Percentiles rank a stretch among this genome's conserved stretches.
phyloP scores from a whole-genome alignment of 2,329 filamentous ascomycete genomes.

The Aphanoascus verrucosus region DNA sequence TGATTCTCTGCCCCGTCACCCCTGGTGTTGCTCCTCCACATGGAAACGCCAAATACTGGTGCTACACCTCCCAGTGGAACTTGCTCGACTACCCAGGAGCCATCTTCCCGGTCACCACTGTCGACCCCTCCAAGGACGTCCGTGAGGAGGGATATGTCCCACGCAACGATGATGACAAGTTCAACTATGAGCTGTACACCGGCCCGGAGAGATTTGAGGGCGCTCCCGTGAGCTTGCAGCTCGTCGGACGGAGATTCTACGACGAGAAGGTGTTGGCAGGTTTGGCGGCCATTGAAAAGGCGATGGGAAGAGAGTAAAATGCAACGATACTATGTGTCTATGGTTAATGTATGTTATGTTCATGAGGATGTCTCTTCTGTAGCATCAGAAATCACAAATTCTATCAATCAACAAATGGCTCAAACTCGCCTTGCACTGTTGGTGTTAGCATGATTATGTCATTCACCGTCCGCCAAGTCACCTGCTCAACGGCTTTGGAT shows the following conservation, averaged over 20 bases:
- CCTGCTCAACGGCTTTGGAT: too few relatives aligned
- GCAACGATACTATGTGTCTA: background rate
- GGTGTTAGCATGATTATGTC: too few relatives aligned
- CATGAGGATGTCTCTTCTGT: too few relatives aligned
- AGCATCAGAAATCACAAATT: too few relatives aligned
- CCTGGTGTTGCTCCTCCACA: slow-evolving; percentile 47
- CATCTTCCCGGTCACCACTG: slow-evolving; percentile 48
- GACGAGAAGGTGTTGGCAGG: slow-evolving; percentile 44
- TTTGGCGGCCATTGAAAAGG: slow-evolving; percentile 25
- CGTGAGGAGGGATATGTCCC: slow-evolving; percentile 29
- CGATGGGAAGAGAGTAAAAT: slow-evolving; percentile 20
- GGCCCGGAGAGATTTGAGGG: slow-evolving; percentile 39
- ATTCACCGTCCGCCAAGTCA: too few relatives aligned
- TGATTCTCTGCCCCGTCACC: slow-evolving; percentile 51
- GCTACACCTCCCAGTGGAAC: slow-evolving; percentile 59
- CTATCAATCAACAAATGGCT: too few relatives aligned
- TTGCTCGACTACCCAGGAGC: slow-evolving; percentile 55
- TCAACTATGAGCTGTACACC: slow-evolving; percentile 39
- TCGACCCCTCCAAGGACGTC: slow-evolving; percentile 35
- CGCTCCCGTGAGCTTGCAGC: slow-evolving; percentile 44
- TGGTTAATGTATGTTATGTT: too few relatives aligned
- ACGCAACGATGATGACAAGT: slow-evolving; percentile 39
- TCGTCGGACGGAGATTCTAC: slow-evolving; percentile 44
- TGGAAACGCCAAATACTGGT: slow-evolving; percentile 48
- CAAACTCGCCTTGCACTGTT: too few relatives aligned